Evolutionary conservation across 805 yeast species (phyloP).

Genomic region (Kazachstania taianensis): DNA sequence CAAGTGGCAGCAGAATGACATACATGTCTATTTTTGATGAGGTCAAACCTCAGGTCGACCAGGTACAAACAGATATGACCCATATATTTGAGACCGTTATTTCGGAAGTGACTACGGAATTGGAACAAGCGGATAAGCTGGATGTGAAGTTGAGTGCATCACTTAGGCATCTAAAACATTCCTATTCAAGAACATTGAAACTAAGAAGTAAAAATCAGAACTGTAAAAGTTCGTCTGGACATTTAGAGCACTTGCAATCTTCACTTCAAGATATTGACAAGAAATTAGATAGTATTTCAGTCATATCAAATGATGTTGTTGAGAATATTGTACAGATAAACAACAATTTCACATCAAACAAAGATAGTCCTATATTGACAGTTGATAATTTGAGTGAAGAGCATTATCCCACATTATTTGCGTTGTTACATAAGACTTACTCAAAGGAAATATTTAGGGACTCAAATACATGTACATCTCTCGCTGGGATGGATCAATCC

Average conservation of each 20-base stretch:
- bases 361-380: slow-evolving; percentile 30
- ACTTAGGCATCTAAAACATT: slow-evolving; percentile 14
- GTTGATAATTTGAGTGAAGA: slow-evolving; percentile 31
- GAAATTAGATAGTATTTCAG: too few relatives aligned
- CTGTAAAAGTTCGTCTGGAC: slow-evolving; percentile 6
- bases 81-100: slow-evolving; percentile 15
- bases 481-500: too few relatives aligned
- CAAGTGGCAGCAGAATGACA: slow-evolving; percentile 4
- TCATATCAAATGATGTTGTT: too few relatives aligned
- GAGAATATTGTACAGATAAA: too few relatives aligned
- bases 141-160: slow-evolving; percentile 18
- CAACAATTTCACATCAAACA: too few relatives aligned
- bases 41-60: slow-evolving; percentile 16
- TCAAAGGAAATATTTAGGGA: too few relatives aligned
- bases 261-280: too few relatives aligned
- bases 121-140: slow-evolving; percentile 20
- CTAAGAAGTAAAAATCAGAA: slow-evolving; percentile 10
- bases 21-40: slow-evolving; percentile 18
- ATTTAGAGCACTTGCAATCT: slow-evolving; percentile 6
- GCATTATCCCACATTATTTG: slow-evolving; percentile 36
- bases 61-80: slow-evolving; percentile 15
- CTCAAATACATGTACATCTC: not conserved
- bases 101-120: slow-evolving; percentile 26
- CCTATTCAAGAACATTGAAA: slow-evolving; percentile 9
- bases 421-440: too few relatives aligned